These are phyloP conservation scores for Colletotrichum chlorophyti DNA, from an alignment of 2,329 filamentous ascomycete genomes.

Conservation along the genomic window DNA sequence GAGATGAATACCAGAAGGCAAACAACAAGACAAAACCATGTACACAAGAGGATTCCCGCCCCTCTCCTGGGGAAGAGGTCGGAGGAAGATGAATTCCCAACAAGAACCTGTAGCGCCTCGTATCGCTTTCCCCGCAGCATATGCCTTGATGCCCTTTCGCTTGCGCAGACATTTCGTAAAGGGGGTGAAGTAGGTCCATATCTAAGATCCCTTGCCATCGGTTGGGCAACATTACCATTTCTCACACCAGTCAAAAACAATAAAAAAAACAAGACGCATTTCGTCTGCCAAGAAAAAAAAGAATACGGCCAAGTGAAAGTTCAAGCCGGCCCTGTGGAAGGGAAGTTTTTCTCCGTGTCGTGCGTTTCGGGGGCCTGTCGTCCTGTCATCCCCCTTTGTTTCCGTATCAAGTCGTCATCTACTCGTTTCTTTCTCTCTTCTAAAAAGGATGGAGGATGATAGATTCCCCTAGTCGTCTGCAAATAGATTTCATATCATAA, in stretches of 20 bases:
- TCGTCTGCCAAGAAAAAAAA: constrained; percentile 20
- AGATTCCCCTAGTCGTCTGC: constrained; percentile 12
- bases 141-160: constrained; percentile 11
- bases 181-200: neutral
- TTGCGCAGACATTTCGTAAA: constrained; percentile 20
- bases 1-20: neutral
- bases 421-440: constrained; percentile 20
- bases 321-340: no score
- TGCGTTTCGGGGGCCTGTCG: constrained; percentile 1
- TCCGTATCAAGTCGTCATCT: constrained; percentile 25
- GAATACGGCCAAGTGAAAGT: constrained; percentile 12
- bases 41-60: constrained; percentile 11
- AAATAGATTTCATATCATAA: constrained; percentile 23
- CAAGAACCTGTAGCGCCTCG: constrained; percentile 11
- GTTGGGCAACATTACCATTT: constrained; percentile 20
- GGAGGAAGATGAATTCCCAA: no score
- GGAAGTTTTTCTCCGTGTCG: constrained; percentile 11
- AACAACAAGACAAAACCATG: neutral
- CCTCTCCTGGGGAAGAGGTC: neutral
- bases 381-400: constrained; percentile 5
- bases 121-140: constrained; percentile 15
- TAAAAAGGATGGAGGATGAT: constrained; percentile 22
- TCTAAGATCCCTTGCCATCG: constrained; percentile 2
- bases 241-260: constrained; percentile 1
- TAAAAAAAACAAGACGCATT: constrained; percentile 20